A percentile compares a stretch with the other conserved stretches of the same genome.
Evolutionary conservation across 192 early-diverging fungal genomes (phyloP).

Genomic region (Umbelopsis sp.): DNA sequence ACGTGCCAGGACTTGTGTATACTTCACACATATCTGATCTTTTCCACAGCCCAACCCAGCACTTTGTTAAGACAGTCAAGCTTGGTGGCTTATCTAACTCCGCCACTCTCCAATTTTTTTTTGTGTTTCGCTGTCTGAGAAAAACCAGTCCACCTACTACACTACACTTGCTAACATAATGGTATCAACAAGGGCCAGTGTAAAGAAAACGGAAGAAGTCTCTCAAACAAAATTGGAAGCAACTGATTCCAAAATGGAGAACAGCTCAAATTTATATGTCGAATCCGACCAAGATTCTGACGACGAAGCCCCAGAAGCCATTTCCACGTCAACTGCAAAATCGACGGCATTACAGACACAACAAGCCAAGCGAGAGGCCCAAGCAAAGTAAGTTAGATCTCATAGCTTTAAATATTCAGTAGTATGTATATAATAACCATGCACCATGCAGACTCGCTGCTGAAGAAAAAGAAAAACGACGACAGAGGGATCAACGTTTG

Average conservation of each 20-base stretch:
- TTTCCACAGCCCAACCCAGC: no score
- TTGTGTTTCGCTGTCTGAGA: no score
- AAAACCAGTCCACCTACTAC: no score
- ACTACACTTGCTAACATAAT: not conserved
- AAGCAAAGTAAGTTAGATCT: conserved; percentile 25
- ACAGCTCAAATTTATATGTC: not conserved
- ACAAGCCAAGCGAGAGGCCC: conserved; percentile 30
- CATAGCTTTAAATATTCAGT: not conserved
- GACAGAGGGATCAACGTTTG: conserved; percentile 31
- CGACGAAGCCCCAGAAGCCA: conserved; percentile 39
- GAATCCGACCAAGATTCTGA: conserved; percentile 27
- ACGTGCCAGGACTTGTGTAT: no score
- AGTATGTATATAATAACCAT: not conserved
- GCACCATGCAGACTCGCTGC: conserved; percentile 10
- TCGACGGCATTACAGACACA: not conserved
- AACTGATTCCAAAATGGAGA: no score
- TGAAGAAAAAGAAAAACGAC: conserved; percentile 38
- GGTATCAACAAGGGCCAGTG: not conserved
- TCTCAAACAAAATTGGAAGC: no score
- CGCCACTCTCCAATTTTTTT: no score
- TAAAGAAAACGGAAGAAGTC: not conserved
- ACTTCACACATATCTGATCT: no score
- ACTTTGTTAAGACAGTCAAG: no score
- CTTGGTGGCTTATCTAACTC: no score
- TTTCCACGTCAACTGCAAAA: conserved; percentile 29